Evolutionary conservation across 106 monocot species (phyloP), one percentile per base, ranked within the genome.

Genomic region (Allium fistulosum): DNA sequence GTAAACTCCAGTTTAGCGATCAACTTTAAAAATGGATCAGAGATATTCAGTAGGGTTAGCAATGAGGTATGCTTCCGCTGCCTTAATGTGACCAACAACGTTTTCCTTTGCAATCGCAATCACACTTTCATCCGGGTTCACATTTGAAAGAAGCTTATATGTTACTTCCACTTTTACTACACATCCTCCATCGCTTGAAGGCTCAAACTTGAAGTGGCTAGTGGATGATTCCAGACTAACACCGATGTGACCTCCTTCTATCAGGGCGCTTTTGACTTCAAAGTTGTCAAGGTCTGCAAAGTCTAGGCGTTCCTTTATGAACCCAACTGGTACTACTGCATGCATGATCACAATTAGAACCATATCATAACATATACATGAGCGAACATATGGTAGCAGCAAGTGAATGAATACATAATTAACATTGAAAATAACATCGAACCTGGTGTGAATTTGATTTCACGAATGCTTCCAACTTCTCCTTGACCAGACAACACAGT

Each of bases 31-130:
- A 68, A 52, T 3, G 51, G 6, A 5, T 77, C 45, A 82, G 58
- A 63, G 72, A 69, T 79, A 83, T 11, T 68, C 79, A 48, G 68
- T 62, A 5, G 79, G 71, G 75, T 79, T 83, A 52, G 72, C 76
- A 0, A 79, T 2, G 63, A 83, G 79, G 53, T 64, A 83, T 4
- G 53, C 84, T 46, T 80, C 84, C 2, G 69, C 68, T 1, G 76
- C 71, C 65, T 84, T 84, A 50, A 76, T 62, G 58, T 63, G 10
- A 10, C 46, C 57, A 0, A 17, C 11, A 48, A 80, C 4, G 12
- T 45, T 17, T 27, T 72, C 79, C 61, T 84, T 80, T 0, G 63
- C 58, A 59, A 58, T 70, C 3, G 26, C 49, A 11, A 49, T 45
- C 53, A 61, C 72, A 0, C 73, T 69, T 9, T 14, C 58, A 0